Evolutionary conservation across 78 protist species (phyloP), one percentile per base, ranked within the genome.

Genomic region (Acrasis kona): DNA sequence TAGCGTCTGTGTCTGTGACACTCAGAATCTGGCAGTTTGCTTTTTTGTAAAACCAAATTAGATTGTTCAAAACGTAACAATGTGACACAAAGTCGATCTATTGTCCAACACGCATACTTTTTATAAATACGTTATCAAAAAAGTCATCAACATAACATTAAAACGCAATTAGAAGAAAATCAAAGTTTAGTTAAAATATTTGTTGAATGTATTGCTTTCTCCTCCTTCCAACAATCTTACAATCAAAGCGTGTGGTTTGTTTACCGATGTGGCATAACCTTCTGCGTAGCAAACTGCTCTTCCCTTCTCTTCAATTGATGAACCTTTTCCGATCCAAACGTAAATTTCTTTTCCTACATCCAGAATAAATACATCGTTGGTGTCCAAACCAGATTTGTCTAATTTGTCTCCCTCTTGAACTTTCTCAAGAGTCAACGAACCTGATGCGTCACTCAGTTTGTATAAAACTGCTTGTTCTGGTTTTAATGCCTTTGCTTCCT

Each of bases 251-350:
- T n/a, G 34, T 50, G 61, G 61, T 50, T 19, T 50, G 61, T 50
- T 50, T n/a, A n/a, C 19, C 19, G 19, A 50, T 50, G 34, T 50
- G 19, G 61, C 19, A 19, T 50, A 50, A 50, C 19, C 61, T n/a
- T 19, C 19, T 50, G 61, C 61, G 19, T 50, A 50, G 19, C 19
- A n/a, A 19, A 50, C 19, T 67, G 71, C 83, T 39, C 76, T 79
- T 5, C 42, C 29, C 50, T 64, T 77, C 76, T 79, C 83, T 3
- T 28, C 6, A 5, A 35, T 3, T 3, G 57, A 61, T 31, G 81
- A 29, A 38, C 73, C 67, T 35, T 5, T 6, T 67, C 83, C 83
- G 50, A 73, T 74, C 83, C 83, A 79, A 9, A 73, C 83, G 6
- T 65, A 77, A 29, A 79, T 41, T 31, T 31, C 36, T 6, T 50